Evolutionary conservation across 768 basidiomycete genomes (phyloP).

Genomic region (Russula earlei): DNA sequence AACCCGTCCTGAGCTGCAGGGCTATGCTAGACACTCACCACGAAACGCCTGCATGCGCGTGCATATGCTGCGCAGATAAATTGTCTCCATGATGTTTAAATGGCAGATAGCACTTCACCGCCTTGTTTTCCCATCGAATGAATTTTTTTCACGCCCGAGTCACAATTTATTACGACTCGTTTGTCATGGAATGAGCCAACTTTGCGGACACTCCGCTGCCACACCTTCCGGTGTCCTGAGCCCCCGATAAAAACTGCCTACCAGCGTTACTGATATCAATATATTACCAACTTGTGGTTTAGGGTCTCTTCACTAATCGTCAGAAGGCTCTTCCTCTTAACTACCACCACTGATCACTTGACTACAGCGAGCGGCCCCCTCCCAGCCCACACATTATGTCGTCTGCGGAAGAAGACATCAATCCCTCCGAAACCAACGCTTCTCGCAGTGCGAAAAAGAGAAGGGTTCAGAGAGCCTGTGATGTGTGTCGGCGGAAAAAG

Average conservation of each 20-base stretch:
- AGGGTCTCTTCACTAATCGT: conserved; percentile 6
- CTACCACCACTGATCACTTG: background rate
- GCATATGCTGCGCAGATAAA: background rate
- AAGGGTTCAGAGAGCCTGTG: conserved; percentile 70
- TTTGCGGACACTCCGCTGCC: background rate
- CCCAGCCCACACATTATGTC: conserved; percentile 34
- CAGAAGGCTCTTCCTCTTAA: background rate
- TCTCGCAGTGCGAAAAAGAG: conserved; percentile 49
- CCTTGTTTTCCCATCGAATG: background rate
- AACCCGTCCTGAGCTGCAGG: too few relatives aligned
- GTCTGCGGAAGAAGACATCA: conserved; percentile 55
- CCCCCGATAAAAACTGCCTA: conserved; percentile 1
- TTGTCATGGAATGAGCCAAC: background rate
- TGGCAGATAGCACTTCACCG: background rate
- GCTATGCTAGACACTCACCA: background rate
- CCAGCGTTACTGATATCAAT: background rate
- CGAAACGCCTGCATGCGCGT: too few relatives aligned
- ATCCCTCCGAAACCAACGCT: conserved; percentile 33
- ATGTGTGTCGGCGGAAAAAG: conserved; percentile 78
- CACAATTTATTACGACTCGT: background rate
- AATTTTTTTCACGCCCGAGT: conserved; percentile 6
- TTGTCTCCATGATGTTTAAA: too few relatives aligned
- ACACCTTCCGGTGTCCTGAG: background rate
- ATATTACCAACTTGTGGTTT: background rate
- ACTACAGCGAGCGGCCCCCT: background rate